Percentiles rank a stretch among this genome's conserved stretches.
These are phyloP conservation scores for Isatis tinctoria DNA, from an alignment of 345 rosid species.

Conservation along the genomic window DNA sequence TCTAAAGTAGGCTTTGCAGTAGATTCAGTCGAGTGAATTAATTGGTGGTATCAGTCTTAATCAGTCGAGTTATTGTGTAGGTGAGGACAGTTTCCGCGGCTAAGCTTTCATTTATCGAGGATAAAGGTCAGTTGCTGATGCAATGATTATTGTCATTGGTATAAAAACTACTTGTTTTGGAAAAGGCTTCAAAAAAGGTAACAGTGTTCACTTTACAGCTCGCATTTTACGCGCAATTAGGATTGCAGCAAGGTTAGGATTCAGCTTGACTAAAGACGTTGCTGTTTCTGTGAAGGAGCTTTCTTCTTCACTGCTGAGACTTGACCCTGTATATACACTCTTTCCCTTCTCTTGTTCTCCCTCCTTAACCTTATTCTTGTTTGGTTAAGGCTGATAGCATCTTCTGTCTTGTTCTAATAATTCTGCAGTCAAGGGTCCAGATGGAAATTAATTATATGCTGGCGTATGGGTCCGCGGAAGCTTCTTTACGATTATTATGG, in stretches of 20 bases:
- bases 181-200: conserved; percentile 5
- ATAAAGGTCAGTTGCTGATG: conserved; percentile 39
- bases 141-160: not conserved
- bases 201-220: conserved; percentile 42
- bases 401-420: not conserved
- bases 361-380: not conserved
- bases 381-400: not conserved
- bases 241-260: conserved; percentile 68
- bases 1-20: conserved; percentile 56
- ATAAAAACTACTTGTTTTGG: not conserved
- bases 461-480: conserved; percentile 60
- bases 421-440: conserved; percentile 41
- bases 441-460: conserved; percentile 62
- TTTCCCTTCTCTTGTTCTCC: not conserved
- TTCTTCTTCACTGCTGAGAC: conserved; percentile 44
- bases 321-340: conserved; percentile 48
- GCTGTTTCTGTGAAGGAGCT: conserved; percentile 54
- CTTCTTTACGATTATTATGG: conserved; percentile 52
- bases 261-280: conserved; percentile 58
- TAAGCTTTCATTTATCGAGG: conserved; percentile 45
- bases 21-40: not conserved
- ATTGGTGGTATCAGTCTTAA: conserved; percentile 14
- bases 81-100: conserved; percentile 47
- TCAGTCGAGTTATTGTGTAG: conserved; percentile 25
- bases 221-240: conserved; percentile 73